phyloP scores from a whole-genome alignment of 148 eudicot species.

The Dysphania ambrosioides region DNA sequence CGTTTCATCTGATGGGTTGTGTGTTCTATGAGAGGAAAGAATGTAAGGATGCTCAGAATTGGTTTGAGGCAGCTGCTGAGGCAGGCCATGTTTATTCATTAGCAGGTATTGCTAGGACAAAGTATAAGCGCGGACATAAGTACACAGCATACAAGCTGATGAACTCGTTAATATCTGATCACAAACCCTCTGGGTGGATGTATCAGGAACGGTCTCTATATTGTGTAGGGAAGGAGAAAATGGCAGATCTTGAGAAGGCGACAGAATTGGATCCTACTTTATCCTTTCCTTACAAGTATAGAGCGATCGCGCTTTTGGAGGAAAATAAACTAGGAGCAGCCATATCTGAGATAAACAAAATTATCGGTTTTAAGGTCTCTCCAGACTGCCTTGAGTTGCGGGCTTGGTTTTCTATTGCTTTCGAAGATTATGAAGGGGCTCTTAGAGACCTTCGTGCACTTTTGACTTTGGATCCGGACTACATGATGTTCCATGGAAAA shows the following conservation, averaged over 20 bases:
- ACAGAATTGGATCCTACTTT: conserved; percentile 74
- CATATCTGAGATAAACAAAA: conserved; percentile 60
- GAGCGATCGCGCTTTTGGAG: conserved; percentile 58
- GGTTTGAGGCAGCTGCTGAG: conserved; percentile 64
- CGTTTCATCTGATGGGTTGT: conserved; percentile 78
- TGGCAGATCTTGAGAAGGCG: conserved; percentile 58
- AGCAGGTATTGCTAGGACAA: conserved; percentile 73
- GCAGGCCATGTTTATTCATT: conserved; percentile 78
- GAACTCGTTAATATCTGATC: conserved; percentile 47
- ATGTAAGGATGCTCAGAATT: conserved; percentile 64
- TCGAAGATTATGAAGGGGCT: conserved; percentile 75
- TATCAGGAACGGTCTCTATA: conserved; percentile 80
- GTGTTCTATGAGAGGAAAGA: conserved; percentile 63
- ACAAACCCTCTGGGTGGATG: conserved; percentile 86
- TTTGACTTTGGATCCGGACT: conserved; percentile 65
- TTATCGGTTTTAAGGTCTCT: conserved; percentile 68
- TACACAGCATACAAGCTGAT: conserved; percentile 66
- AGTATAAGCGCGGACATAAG: conserved; percentile 73
- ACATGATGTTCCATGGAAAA: conserved; percentile 67
- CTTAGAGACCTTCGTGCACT: conserved; percentile 66
- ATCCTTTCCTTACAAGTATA: conserved; percentile 67
- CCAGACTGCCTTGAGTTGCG: conserved; percentile 79
- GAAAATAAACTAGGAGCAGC: conserved; percentile 50
- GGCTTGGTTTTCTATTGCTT: conserved; percentile 67
- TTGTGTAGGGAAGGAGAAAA: conserved; percentile 60